Conservation (phyloP, 2,329 filamentous ascomycete species). For the Sclerotinia glacialis region DNA sequence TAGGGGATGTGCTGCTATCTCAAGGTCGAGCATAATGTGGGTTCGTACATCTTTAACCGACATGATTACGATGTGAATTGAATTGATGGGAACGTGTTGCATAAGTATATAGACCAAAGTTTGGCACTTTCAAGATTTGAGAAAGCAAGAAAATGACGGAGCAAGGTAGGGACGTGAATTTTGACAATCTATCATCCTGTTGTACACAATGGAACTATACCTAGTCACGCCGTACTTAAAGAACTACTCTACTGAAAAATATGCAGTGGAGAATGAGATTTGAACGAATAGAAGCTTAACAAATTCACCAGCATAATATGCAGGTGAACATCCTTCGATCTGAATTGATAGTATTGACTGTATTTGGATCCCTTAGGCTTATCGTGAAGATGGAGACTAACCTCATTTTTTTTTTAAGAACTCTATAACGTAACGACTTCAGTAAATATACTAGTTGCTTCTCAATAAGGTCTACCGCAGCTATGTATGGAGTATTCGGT, state of each 20-base stretch:
- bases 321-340: neutral
- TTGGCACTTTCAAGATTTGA: neutral
- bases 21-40: conserved; percentile 16
- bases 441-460: neutral
- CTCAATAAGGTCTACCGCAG: neutral
- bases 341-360: neutral
- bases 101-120: neutral
- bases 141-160: neutral
- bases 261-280: too few relatives aligned
- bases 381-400: neutral
- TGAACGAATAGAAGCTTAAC: too few relatives aligned
- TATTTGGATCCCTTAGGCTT: neutral
- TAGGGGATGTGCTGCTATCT: conserved; percentile 6
- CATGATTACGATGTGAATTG: neutral
- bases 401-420: neutral
- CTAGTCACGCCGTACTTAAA: neutral
- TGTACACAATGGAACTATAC: neutral
- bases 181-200: neutral
- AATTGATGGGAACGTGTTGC: neutral
- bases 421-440: neutral
- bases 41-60: conserved; percentile 7
- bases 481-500: neutral
- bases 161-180: neutral
- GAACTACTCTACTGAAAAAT: neutral
- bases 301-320: neutral